Evolutionary conservation across 345 rosid genomes (phyloP).

Genomic region (Arabidopsis suecica): DNA sequence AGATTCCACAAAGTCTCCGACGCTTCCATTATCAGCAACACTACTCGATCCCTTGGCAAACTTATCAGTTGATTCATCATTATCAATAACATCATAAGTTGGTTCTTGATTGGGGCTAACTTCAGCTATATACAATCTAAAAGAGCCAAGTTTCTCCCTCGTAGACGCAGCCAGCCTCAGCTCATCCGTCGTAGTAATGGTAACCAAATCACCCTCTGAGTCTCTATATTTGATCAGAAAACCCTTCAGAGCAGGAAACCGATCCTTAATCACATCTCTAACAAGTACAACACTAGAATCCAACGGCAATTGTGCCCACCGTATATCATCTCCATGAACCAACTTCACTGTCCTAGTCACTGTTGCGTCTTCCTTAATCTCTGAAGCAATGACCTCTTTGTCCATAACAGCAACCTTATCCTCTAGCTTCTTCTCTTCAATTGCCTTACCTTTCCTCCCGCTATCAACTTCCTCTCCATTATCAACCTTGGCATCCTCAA

Average conservation of each 20-base stretch:
- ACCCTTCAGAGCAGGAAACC: constrained; percentile 78
- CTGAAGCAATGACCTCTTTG: constrained; percentile 55
- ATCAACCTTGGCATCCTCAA: constrained; percentile 42
- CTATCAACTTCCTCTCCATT: constrained; percentile 33
- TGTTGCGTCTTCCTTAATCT: constrained; percentile 43
- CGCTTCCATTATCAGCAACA: constrained; percentile 43
- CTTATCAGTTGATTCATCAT: constrained; percentile 44
- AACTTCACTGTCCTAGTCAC: constrained; percentile 79
- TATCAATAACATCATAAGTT: constrained; percentile 57
- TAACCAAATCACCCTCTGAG: constrained; percentile 87
- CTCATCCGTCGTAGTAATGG: constrained; percentile 84
- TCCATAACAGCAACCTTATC: constrained; percentile 57
- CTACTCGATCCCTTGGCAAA: constrained; percentile 42
- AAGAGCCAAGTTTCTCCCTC: constrained; percentile 57
- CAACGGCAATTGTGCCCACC: constrained; percentile 83
- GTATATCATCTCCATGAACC: constrained; percentile 89
- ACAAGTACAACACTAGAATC: constrained; percentile 69
- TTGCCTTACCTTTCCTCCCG: constrained; percentile 11
- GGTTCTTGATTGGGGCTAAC: constrained; percentile 84
- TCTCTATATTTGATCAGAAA: constrained; percentile 84
- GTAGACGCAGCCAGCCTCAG: constrained; percentile 66
- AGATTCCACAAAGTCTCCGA: constrained; percentile 46
- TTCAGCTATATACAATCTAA: constrained; percentile 75
- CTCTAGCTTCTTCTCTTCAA: constrained; percentile 54
- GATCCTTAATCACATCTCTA: constrained; percentile 72